phyloP scores from a whole-genome alignment of 345 rosid genomes.

The Hevea brasiliensis region DNA sequence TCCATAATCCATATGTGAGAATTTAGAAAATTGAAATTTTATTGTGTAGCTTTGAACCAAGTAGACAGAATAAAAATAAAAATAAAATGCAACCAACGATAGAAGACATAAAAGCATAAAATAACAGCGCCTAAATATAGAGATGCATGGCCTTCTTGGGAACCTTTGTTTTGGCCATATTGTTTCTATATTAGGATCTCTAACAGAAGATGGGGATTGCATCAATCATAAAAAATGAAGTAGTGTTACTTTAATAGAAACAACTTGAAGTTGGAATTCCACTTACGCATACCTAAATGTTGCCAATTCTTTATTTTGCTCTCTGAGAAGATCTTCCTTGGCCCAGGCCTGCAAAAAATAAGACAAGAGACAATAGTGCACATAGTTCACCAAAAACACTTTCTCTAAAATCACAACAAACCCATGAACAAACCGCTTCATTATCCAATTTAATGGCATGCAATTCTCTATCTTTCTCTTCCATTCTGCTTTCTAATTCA shows the following conservation, averaged over 20 bases:
- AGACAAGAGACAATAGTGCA: constrained; percentile 13
- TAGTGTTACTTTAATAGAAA: neutral
- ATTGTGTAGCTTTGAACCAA: neutral
- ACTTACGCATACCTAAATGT: constrained; percentile 57
- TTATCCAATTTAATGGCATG: constrained; percentile 82
- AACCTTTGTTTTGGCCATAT: neutral
- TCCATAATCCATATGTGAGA: neutral
- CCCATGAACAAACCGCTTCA: constrained; percentile 64
- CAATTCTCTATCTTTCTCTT: constrained; percentile 82
- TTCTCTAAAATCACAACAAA: neutral
- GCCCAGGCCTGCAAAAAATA: constrained; percentile 74
- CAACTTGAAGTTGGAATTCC: neutral
- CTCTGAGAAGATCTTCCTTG: constrained; percentile 88
- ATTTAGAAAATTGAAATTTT: neutral
- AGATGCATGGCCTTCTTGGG: neutral
- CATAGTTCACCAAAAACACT: neutral
- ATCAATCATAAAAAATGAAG: neutral
- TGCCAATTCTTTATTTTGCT: constrained; percentile 85
- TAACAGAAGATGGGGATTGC: neutral
- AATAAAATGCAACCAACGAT: neutral
- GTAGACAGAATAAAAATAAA: neutral
- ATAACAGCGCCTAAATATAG: neutral
- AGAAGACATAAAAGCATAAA: neutral
- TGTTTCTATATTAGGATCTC: neutral
- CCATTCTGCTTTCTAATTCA: constrained; percentile 77